phyloP scores from a whole-genome alignment of 2,329 filamentous ascomycete genomes.

The Metarhizium guizhouense region DNA sequence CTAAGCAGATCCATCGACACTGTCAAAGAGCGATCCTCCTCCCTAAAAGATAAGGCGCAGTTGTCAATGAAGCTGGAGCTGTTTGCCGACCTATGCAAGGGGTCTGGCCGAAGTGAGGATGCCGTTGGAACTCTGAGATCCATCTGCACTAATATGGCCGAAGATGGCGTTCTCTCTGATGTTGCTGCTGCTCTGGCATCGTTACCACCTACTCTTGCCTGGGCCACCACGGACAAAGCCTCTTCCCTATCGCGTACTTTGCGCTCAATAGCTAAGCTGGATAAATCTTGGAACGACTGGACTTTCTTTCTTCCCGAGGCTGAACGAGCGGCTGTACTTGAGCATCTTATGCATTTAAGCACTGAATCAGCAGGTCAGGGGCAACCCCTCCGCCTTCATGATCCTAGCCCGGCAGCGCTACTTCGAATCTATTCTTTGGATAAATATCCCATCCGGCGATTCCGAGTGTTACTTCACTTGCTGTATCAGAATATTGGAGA shows the following conservation, averaged over 20 bases:
- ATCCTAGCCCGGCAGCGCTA: constrained; percentile 36
- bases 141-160: constrained; percentile 53
- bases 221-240: constrained; percentile 41
- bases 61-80: constrained; percentile 57
- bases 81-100: constrained; percentile 52
- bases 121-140: constrained; percentile 49
- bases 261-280: constrained; percentile 50
- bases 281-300: constrained; percentile 47
- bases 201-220: constrained; percentile 42
- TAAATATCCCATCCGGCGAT: constrained; percentile 41
- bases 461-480: constrained; percentile 42
- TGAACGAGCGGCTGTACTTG: constrained; percentile 49
- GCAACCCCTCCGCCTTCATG: constrained; percentile 30
- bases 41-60: constrained; percentile 51
- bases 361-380: constrained; percentile 25
- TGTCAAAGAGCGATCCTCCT: constrained; percentile 42
- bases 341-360: constrained; percentile 49
- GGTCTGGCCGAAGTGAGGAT: constrained; percentile 43
- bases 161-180: constrained; percentile 44
- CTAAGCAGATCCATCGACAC: constrained; percentile 56
- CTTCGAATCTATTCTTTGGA: constrained; percentile 41
- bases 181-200: constrained; percentile 42
- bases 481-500: constrained; percentile 40
- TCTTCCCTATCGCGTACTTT: constrained; percentile 49
- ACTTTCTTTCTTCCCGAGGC: constrained; percentile 40